Percentiles rank a stretch among this genome's conserved stretches.
These are phyloP conservation scores for carrot (Daucus carota) DNA, from an alignment of 129 eudicot genomes.

Conservation along the genomic window DH1_v3.0 NC_030387.2:38243501-38244000, in stretches of 20 bases:
- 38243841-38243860: constrained; percentile 23
- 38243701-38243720: background rate
- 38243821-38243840: constrained; percentile 38
- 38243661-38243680: constrained; percentile 9
- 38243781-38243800: background rate
- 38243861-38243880: constrained; percentile 35
- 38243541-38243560: constrained; percentile 52
- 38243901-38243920: constrained; percentile 28
- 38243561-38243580: constrained; percentile 59
- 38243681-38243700: background rate
- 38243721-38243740: background rate
- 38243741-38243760: background rate
- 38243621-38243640: constrained; percentile 78
- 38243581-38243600: constrained; percentile 49
- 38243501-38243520: background rate
- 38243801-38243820: constrained; percentile 52
- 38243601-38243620: constrained; percentile 48
- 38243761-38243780: constrained; percentile 6
- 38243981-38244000: constrained; percentile 86
- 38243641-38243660: constrained; percentile 13
- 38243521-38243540: background rate
- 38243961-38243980: constrained; percentile 68
- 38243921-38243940: constrained; percentile 51
- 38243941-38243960: constrained; percentile 71
- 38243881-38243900: constrained; percentile 39